A percentile compares a stretch with the other conserved stretches of the same genome.
Conservation (phyloP, 2,329 filamentous ascomycete species). For the Fusarium longipes region DNA sequence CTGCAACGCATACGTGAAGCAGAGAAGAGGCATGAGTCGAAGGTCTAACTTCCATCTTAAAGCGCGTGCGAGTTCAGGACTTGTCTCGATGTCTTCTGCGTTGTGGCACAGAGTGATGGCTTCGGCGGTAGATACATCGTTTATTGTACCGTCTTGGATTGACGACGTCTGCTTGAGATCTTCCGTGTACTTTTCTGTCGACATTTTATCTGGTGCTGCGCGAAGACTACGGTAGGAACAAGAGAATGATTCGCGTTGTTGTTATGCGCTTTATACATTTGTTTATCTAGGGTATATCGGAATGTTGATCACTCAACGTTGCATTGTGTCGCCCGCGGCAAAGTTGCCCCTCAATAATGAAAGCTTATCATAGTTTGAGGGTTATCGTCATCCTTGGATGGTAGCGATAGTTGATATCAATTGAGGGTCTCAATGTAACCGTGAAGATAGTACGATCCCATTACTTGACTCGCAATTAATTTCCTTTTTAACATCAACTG, state of each 20-base stretch:
- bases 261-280: not conserved
- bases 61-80: not conserved
- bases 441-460: not conserved
- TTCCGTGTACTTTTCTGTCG: not conserved
- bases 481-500: too few species aligned
- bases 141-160: not conserved
- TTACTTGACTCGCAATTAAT: too few species aligned
- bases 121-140: constrained; percentile 3
- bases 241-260: not conserved
- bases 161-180: constrained; percentile 5
- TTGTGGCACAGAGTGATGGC: not conserved
- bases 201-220: not conserved
- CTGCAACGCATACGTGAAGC: not conserved
- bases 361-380: not conserved
- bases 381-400: not conserved
- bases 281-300: not conserved
- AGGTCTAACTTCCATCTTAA: constrained; percentile 8
- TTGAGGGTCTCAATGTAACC: constrained; percentile 1
- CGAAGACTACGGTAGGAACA: not conserved
- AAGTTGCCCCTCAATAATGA: not conserved
- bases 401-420: not conserved
- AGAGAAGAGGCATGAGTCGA: not conserved
- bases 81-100: not conserved
- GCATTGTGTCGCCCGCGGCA: not conserved
- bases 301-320: not conserved